A percentile compares a stretch with the other conserved stretches of the same genome.
Evolutionary conservation across 2,329 filamentous ascomycete genomes (phyloP).

Genomic region (Xylariomycetidae sp.): DNA sequence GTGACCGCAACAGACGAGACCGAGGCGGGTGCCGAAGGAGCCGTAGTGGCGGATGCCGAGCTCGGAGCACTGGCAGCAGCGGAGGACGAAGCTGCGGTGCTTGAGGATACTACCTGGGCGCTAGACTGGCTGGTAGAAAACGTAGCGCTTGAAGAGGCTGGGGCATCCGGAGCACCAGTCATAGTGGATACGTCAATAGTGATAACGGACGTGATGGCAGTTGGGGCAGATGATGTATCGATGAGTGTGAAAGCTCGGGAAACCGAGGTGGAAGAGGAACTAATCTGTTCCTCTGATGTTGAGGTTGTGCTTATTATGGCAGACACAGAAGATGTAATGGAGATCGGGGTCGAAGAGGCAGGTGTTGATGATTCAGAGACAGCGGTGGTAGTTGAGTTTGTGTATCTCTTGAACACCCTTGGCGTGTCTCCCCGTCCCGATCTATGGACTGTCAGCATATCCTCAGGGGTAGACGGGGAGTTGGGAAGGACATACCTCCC

Average conservation of each 20-base stretch:
- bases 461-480: background rate
- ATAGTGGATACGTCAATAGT: slow-evolving; percentile 21
- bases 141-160: slow-evolving; percentile 1
- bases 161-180: slow-evolving; percentile 11
- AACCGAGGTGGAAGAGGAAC: slow-evolving; percentile 10
- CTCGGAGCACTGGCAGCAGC: background rate
- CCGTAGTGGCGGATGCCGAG: slow-evolving; percentile 1
- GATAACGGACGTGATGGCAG: slow-evolving; percentile 6
- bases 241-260: slow-evolving; percentile 16
- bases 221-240: slow-evolving; percentile 5
- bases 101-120: background rate
- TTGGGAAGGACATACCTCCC: slow-evolving; percentile 18
- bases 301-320: slow-evolving; percentile 2
- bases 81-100: background rate
- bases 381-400: slow-evolving; percentile 12
- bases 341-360: slow-evolving; percentile 4
- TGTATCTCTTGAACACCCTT: slow-evolving; percentile 15
- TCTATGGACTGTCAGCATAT: slow-evolving; percentile 19
- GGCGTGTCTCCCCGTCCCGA: slow-evolving; percentile 15
- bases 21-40: slow-evolving; percentile 1
- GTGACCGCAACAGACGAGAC: slow-evolving; percentile 25
- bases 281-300: background rate
- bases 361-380: slow-evolving; percentile 4
- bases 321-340: no score
- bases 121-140: background rate